Base-by-base conservation (phyloP, 2,329 filamentous ascomycete species). In the Tricladium varicosporioides region DNA sequence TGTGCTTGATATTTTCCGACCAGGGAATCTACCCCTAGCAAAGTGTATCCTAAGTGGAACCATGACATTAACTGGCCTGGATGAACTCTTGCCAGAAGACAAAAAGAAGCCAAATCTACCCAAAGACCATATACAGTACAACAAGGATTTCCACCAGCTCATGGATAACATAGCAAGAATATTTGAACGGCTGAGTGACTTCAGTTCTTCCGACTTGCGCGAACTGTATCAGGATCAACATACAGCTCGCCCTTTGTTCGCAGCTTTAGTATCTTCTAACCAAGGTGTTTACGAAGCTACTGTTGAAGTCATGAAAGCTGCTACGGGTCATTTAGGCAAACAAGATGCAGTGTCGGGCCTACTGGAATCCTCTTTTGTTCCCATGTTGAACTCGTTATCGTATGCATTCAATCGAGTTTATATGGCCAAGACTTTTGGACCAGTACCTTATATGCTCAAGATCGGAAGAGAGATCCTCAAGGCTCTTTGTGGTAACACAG, bases 261-360 rank as follows among this genome's bases (percentile, higher is more conserved):
- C 88, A 4, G 81, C 91, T 15, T 83, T 97, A 5, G 85, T 97
- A 55, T 92, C 92, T 45, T 89, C 91, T 14, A 87, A 95, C 63
- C 78, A 88, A 55, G 81, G 86, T 57, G 86, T 94, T 33, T 91
- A 91, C 60, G 87, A 92, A 69, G 88, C 90, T 14, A 87, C 89
- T 1, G 82, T 92, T 5, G 88, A 92, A 63, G 76, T 97, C 27
- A 81, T 97, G 62, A 96, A 96, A 72, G 85, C 85, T 36, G 83
- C 93, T 65, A 94, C 90, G 36, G 83, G 82, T 8, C 85, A 95
- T 70, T 70, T 76, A 33, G 76, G 74, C 16, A 79, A 81, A 50
- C 72, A 74, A 40, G 79, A 80, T 13, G 80, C 80, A 5, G 70
- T 83, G n/a, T 70, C 70, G 9, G 74, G 71, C 60, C 69, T 83